Evolutionary conservation across 2,329 filamentous ascomycete genomes (phyloP).

Genomic region (Fusarium aywerte): DNA sequence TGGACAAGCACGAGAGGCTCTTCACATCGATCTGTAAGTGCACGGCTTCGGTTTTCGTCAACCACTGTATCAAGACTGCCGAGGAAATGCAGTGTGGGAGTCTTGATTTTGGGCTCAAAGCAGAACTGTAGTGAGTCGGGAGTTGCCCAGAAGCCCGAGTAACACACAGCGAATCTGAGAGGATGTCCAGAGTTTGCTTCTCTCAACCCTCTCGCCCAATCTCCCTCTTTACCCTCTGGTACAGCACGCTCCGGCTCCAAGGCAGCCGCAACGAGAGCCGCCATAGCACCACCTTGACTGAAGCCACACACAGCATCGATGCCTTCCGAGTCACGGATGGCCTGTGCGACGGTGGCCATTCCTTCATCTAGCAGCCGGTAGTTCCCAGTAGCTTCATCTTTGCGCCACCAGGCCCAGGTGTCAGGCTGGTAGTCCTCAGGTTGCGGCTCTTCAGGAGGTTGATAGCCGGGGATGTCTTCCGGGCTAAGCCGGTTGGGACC

Average conservation of each 20-base stretch:
- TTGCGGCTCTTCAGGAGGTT: slow-evolving; percentile 55
- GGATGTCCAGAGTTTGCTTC: slow-evolving; percentile 59
- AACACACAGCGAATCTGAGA: slow-evolving; percentile 78
- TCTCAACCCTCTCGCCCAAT: slow-evolving; percentile 60
- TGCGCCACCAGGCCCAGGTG: slow-evolving; percentile 85
- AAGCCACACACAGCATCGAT: slow-evolving; percentile 86
- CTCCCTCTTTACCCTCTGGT: slow-evolving; percentile 46
- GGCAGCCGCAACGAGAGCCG: slow-evolving; percentile 77
- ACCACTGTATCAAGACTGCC: slow-evolving; percentile 90
- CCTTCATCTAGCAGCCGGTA: slow-evolving; percentile 79
- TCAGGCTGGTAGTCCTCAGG: slow-evolving; percentile 67
- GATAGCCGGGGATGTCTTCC: slow-evolving; percentile 76
- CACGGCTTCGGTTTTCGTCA: slow-evolving; percentile 76
- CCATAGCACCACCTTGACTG: slow-evolving; percentile 79
- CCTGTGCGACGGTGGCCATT: slow-evolving; percentile 69
- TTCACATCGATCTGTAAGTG: slow-evolving; percentile 72
- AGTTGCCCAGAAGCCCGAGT: slow-evolving; percentile 79
- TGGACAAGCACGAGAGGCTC: slow-evolving; percentile 70
- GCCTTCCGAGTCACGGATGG: slow-evolving; percentile 71
- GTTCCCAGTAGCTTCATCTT: slow-evolving; percentile 68
- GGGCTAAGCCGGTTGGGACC: slow-evolving; percentile 71
- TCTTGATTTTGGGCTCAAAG: slow-evolving; percentile 79
- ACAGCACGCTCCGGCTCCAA: slow-evolving; percentile 64
- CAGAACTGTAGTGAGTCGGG: slow-evolving; percentile 68
- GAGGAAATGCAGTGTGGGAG: slow-evolving; percentile 83